Base-by-base conservation (phyloP, 805 yeast genomes). In the Starmerella apis region DNA sequence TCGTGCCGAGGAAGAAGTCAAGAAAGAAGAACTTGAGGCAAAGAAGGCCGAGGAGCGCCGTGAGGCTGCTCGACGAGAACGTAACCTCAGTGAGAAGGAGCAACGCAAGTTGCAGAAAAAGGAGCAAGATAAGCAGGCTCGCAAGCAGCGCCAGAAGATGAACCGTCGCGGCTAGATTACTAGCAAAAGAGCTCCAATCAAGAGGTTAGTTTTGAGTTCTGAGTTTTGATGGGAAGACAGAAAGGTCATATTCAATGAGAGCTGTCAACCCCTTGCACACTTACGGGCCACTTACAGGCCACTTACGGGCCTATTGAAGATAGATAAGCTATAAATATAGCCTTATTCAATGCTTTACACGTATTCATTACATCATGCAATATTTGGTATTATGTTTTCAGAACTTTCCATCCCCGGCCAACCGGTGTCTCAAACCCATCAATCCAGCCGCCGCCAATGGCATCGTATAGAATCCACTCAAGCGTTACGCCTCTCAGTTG, bases 51-150 rank as follows among this genome's bases (percentile, higher is more conserved):
- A 64, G 49, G 65, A 58, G 51, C 62, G 65, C 54, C 64, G 68
- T 28, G 85, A 82, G 67, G 78, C 76, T 55, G 81, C 76, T 61
- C 76, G 76, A 60, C 79, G 77, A 60, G 79, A 78, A 67, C 82
- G 82, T 56, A 74, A 73, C 56, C 68, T 83, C 62, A 72, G 81
- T 42, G 81, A 86, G 53, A 86, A 81, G 61, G 92, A 83, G 63
- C 92, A 83, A 69, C 79, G 79, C 57, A 85, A 83, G 69, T 66
- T 76, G 38, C 90, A 83, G 56, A 80, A 78, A 70, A 85, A 82
- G 70, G 86, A 82, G 66, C 72, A 72, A 57, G 94, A 85, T 59
- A 86, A 81, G 72, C 86, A 80, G 67, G 85, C 81, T 64, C 80
- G 86, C 71, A 84, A 85, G 68, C 69, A 70, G 56, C 52, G 58